phyloP scores from a whole-genome alignment of 1,284 basidiomycete genomes.

The Macrocystidia cucumis region DNA sequence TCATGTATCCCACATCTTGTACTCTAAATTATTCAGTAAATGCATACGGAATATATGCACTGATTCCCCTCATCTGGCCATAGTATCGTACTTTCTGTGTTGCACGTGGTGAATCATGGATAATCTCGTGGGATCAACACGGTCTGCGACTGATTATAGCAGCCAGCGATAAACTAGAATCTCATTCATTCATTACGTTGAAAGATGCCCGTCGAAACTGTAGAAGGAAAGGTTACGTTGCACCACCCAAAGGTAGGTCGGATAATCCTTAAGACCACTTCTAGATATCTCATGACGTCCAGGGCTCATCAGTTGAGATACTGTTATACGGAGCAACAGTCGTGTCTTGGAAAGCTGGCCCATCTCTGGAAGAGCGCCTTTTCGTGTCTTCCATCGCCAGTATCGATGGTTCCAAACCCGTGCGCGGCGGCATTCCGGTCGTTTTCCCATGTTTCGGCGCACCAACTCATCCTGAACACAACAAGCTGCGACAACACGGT shows the following conservation, averaged over 20 bases:
- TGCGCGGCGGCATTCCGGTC: slow-evolving; percentile 81
- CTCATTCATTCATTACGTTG: too few relatives aligned
- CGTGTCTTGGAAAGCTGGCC: slow-evolving; percentile 62
- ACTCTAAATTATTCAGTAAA: too few relatives aligned
- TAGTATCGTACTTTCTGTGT: too few relatives aligned
- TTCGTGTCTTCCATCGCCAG: slow-evolving; percentile 73
- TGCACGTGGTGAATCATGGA: too few relatives aligned
- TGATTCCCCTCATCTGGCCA: too few relatives aligned
- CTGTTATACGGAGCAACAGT: slow-evolving; percentile 79
- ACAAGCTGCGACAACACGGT: slow-evolving; percentile 74
- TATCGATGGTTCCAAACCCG: slow-evolving; percentile 59
- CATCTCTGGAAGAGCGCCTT: slow-evolving; percentile 52
- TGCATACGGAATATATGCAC: too few relatives aligned
- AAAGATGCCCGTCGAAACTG: slow-evolving; percentile 43
- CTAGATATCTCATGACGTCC: slow-evolving; percentile 1
- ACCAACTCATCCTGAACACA: slow-evolving; percentile 66
- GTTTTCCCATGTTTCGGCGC: slow-evolving; percentile 85
- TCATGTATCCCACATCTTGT: too few relatives aligned
- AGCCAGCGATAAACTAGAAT: too few relatives aligned
- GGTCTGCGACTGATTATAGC: too few relatives aligned
- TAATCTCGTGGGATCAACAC: too few relatives aligned
- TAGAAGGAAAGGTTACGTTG: slow-evolving; percentile 32
- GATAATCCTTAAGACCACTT: neutral
- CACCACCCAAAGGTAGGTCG: slow-evolving; percentile 43
- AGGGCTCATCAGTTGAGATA: slow-evolving; percentile 71